Evolutionary conservation across 2,329 filamentous ascomycete species (phyloP), one percentile per base, ranked within the genome.

Genomic region (Phyllosticta capitalensis): DNA sequence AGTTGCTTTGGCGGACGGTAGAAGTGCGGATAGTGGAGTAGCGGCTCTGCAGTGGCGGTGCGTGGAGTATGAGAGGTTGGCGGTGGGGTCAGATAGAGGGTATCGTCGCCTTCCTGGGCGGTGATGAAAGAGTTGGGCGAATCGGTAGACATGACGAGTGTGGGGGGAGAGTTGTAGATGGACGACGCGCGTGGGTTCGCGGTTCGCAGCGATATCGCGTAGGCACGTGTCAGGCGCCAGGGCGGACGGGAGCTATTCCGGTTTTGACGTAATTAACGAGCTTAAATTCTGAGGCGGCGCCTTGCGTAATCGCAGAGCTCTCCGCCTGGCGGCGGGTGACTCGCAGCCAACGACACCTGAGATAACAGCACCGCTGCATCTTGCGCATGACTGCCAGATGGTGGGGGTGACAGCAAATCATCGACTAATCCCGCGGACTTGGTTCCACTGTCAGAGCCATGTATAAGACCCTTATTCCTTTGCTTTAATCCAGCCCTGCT

Each of bases 1-100:
- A 69, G 63, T 21, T 68, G 67, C 54, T 70, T 68, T 5, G 67
- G 66, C 5, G 71, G 70, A 19, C 71, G 67, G 21, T 64, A 64
- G n/a, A 45, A 45, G 38, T 5, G 14, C 53, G 54, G 48, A 55
- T 26, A 26, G 19, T 24, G 49, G 53, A 28, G 24, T 17, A 20
- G 49, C 51, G 49, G 17, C 9, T 22, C 20, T 20, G 17, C 20
- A 17, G 9, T 21, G 33, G 6, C 22, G 22, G 20, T 54, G 5
- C 45, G 51, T 21, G 51, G 54, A n/a, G 56, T 9, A 7, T 54
- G 30, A 10, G 56, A 49, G 12, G 56, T 58, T 2, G 51, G 54
- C 2, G 52, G 56, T 26, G 60, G 57, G 1, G 56, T 61, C 48
- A 53, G 48, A n/a, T 50, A 54, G 5, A 33, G 50, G 6, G 54